These are phyloP conservation scores for Chaetomiaceae sp. DNA, from an alignment of 2,329 filamentous ascomycete species.

Conservation along the genomic window DNA sequence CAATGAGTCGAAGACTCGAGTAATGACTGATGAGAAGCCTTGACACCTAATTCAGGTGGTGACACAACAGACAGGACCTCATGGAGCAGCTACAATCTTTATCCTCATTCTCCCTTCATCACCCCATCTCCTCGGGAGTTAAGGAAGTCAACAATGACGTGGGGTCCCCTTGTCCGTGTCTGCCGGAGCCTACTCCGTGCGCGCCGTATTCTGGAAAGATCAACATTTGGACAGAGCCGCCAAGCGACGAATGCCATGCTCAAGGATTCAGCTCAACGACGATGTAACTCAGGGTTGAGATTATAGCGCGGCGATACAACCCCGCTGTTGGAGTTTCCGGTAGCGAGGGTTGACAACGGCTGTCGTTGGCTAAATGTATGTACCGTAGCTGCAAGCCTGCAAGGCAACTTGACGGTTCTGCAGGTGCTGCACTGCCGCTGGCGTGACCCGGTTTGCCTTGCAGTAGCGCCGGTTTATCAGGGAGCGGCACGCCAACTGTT, in stretches of 20 bases:
- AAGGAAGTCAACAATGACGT: too few relatives aligned
- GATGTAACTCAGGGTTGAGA: not conserved
- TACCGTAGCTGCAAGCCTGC: constrained; percentile 1
- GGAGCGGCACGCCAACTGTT: not conserved
- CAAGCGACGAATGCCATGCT: not conserved
- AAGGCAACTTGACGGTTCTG: not conserved
- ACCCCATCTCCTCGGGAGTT: too few relatives aligned
- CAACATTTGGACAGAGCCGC: not conserved
- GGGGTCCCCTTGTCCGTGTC: too few relatives aligned
- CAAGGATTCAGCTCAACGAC: not conserved
- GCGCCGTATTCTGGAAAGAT: not conserved
- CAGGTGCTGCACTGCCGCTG: not conserved
- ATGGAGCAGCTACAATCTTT: too few relatives aligned
- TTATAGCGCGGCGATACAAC: not conserved
- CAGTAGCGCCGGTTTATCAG: not conserved
- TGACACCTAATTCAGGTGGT: too few relatives aligned
- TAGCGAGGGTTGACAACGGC: not conserved
- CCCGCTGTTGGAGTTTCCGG: not conserved
- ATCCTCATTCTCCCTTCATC: not conserved
- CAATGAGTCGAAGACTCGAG: not conserved
- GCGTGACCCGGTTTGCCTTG: not conserved
- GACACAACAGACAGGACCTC: too few relatives aligned
- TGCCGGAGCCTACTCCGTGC: not conserved
- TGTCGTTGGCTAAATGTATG: not conserved
- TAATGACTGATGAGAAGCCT: not conserved